These are phyloP conservation scores for Datura wrightii DNA, from an alignment of 257 asterid species.

Conservation along the genomic window DNA sequence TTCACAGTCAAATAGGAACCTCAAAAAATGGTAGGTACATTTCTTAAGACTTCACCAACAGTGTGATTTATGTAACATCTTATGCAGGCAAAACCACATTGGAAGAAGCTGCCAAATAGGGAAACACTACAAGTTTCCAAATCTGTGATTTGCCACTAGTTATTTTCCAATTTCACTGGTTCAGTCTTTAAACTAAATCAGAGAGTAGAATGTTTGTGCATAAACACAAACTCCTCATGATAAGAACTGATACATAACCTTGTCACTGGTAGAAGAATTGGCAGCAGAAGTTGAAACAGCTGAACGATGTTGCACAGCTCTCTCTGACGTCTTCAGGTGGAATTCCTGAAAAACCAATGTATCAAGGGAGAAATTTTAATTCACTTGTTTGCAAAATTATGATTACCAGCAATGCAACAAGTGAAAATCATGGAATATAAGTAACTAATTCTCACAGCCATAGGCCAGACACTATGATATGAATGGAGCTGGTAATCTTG, in stretches of 20 bases:
- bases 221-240: not conserved
- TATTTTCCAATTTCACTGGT: not conserved
- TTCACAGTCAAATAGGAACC: not conserved
- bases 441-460: not conserved
- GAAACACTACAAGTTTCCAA: not conserved
- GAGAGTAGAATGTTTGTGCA: not conserved
- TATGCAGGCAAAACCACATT: not conserved
- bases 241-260: constrained; percentile 42
- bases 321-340: constrained; percentile 83
- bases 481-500: not conserved
- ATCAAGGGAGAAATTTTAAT: constrained; percentile 29
- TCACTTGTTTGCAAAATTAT: constrained; percentile 25
- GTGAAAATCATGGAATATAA: not conserved
- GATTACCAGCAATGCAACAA: not conserved
- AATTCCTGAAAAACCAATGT: constrained; percentile 69
- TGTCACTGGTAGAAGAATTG: constrained; percentile 40
- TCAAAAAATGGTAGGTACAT: not conserved
- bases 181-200: not conserved
- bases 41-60: not conserved
- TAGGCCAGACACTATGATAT: not conserved
- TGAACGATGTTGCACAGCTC: constrained; percentile 74
- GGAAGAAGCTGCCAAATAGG: constrained; percentile 20
- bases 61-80: not conserved
- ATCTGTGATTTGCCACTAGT: constrained; percentile 18
- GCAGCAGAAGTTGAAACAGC: constrained; percentile 47